Evolutionary conservation across 164 flowering plant genomes (phyloP).

Genomic region (Vitis rotundifolia): DNA sequence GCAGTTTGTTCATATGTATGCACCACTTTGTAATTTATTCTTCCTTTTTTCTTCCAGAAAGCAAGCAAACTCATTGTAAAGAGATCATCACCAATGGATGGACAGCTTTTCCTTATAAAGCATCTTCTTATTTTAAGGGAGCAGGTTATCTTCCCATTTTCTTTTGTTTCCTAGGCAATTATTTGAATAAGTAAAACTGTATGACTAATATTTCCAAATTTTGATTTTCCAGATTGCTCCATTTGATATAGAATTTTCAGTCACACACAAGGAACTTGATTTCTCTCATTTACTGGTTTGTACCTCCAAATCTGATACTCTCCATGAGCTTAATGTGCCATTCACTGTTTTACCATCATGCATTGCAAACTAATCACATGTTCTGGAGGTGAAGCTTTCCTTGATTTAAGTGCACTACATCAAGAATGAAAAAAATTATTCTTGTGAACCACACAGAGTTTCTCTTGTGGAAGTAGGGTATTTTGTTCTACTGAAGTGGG

Average conservation of each 20-base stretch:
- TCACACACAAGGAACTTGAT: constrained; percentile 95
- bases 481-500: background rate
- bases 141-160: constrained; percentile 50
- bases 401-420: background rate
- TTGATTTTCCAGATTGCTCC: constrained; percentile 78
- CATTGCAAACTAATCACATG: background rate
- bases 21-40: constrained; percentile 4
- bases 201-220: constrained; percentile 10
- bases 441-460: too few species aligned
- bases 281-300: constrained; percentile 98
- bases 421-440: too few species aligned
- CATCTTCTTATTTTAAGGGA: constrained; percentile 91
- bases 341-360: background rate
- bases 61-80: constrained; percentile 84
- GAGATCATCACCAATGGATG: constrained; percentile 86
- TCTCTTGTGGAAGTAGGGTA: too few species aligned
- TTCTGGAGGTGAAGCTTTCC: background rate
- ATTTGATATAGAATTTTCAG: constrained; percentile 96
- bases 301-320: constrained; percentile 13
- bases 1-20: constrained; percentile 1
- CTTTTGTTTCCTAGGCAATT: background rate
- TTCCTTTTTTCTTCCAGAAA: constrained; percentile 52
- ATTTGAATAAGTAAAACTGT: background rate
- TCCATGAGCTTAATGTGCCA: background rate
- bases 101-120: constrained; percentile 92